Evolutionary conservation across 2,329 filamentous ascomycete genomes (phyloP).

Genomic region (Trichophyton rubrum): DNA sequence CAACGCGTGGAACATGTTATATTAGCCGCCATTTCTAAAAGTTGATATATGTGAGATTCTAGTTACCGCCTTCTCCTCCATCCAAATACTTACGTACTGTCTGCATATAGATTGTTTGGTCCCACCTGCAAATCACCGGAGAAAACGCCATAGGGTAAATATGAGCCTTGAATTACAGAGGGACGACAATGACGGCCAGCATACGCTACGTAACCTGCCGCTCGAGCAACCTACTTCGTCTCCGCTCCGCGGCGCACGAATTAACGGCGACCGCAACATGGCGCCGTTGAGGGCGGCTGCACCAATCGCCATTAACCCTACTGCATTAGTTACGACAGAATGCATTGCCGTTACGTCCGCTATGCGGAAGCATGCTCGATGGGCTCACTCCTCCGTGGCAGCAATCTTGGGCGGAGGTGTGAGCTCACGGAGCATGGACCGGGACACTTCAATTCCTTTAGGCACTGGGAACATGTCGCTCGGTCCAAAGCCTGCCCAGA

Average conservation of each 20-base stretch:
- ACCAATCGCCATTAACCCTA: slow-evolving; percentile 69
- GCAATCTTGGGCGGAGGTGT: slow-evolving; percentile 72
- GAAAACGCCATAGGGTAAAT: slow-evolving; percentile 5
- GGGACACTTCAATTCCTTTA: slow-evolving; percentile 29
- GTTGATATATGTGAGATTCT: not conserved
- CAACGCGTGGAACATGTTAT: not conserved
- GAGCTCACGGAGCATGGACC: slow-evolving; percentile 35
- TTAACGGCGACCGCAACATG: not conserved
- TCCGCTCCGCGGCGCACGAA: not conserved
- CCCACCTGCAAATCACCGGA: not conserved
- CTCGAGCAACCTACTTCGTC: not conserved
- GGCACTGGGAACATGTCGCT: slow-evolving; percentile 21
- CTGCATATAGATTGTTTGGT: not conserved
- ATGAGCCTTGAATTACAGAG: slow-evolving; percentile 9
- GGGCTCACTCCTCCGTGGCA: slow-evolving; percentile 89
- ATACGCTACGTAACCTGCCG: not conserved
- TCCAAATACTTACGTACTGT: not conserved
- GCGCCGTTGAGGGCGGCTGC: not conserved
- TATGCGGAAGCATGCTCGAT: slow-evolving; percentile 94
- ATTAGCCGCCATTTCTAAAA: not conserved
- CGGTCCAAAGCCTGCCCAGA: slow-evolving; percentile 11
- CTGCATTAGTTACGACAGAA: slow-evolving; percentile 92
- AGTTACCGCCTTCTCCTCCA: not conserved
- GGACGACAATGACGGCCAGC: slow-evolving; percentile 5
- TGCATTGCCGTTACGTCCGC: slow-evolving; percentile 97